Conservation (phyloP, 768 basidiomycete genomes). For the Sporobolomyces phaffii region DNA sequence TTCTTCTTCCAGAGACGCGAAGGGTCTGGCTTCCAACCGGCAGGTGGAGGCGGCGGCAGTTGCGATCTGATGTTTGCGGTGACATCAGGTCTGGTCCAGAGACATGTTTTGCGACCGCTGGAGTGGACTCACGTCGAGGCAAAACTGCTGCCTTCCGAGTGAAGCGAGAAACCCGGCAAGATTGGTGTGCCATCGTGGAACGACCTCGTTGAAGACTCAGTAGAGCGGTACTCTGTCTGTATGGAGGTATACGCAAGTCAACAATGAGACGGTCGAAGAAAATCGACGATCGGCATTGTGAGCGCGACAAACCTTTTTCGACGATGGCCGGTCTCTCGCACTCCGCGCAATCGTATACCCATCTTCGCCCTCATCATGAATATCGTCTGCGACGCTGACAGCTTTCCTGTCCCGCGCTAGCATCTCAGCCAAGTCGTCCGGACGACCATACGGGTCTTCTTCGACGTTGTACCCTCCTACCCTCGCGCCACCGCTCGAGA, state of each 20-base stretch:
- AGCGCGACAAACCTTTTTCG: not conserved
- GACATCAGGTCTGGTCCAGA: no score
- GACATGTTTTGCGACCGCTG: no score
- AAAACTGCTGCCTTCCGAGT: constrained; percentile 45
- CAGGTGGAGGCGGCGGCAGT: constrained; percentile 65
- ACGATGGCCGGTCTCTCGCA: constrained; percentile 32
- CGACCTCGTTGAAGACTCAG: not conserved
- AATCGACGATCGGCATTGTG: no score
- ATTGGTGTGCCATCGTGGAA: constrained; percentile 74
- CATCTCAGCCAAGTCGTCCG: no score
- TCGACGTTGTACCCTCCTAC: constrained; percentile 60
- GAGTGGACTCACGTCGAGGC: constrained; percentile 53
- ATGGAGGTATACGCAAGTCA: no score
- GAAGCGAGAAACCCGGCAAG: constrained; percentile 67
- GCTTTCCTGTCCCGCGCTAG: no score
- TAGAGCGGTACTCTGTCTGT: no score
- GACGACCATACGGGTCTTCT: no score
- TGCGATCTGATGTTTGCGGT: constrained; percentile 13
- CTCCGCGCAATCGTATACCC: constrained; percentile 19
- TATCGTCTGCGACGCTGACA: no score
- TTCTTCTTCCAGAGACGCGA: constrained; percentile 61
- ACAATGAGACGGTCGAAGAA: not conserved
- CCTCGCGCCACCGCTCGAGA: not conserved
- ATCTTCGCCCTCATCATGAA: no score
- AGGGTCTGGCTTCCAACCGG: constrained; percentile 80